Percentiles rank a stretch among this genome's conserved stretches.
phyloP scores from a whole-genome alignment of 139 green algal genomes.

The Penium margaritaceum region DNA sequence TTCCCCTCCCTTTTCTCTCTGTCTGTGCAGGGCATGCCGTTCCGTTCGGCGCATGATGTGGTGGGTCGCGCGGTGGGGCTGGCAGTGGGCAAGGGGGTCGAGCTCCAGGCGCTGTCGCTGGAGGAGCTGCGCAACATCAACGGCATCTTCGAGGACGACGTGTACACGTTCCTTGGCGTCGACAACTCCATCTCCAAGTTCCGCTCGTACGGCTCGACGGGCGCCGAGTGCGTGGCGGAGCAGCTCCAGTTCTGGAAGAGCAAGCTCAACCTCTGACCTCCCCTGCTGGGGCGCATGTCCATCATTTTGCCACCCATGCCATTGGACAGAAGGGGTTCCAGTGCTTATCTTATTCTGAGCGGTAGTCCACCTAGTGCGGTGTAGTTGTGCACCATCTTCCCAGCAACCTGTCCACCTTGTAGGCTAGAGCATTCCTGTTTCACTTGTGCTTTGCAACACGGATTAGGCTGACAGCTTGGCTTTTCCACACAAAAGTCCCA shows the following conservation, averaged over 20 bases:
- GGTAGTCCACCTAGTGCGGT: no score
- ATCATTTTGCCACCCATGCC: no score
- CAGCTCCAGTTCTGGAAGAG: conserved; percentile 42
- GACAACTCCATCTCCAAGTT: conserved; percentile 47
- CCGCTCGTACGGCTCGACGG: conserved; percentile 42
- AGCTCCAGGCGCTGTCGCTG: conserved; percentile 37
- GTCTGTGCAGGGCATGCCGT: conserved; percentile 46
- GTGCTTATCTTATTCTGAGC: no score
- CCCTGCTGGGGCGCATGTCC: no score
- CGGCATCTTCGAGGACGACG: conserved; percentile 48
- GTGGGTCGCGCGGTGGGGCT: conserved; percentile 40
- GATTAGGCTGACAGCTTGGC: no score
- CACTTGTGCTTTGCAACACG: no score
- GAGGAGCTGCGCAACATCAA: conserved; percentile 34
- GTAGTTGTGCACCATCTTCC: no score
- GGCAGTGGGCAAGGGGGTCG: conserved; percentile 17
- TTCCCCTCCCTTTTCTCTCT: not conserved
- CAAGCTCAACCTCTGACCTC: conserved; percentile 30
- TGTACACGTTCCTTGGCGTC: conserved; percentile 46
- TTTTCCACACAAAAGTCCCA: no score
- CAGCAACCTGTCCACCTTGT: no score
- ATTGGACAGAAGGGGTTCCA: no score
- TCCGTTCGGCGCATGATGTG: conserved; percentile 44
- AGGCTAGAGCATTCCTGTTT: no score
- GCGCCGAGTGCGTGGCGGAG: conserved; percentile 28